Percentiles rank a stretch among this genome's conserved stretches.
phyloP scores from a whole-genome alignment of 31 red algal genomes.

The Asparagopsis taxiformis region DNA sequence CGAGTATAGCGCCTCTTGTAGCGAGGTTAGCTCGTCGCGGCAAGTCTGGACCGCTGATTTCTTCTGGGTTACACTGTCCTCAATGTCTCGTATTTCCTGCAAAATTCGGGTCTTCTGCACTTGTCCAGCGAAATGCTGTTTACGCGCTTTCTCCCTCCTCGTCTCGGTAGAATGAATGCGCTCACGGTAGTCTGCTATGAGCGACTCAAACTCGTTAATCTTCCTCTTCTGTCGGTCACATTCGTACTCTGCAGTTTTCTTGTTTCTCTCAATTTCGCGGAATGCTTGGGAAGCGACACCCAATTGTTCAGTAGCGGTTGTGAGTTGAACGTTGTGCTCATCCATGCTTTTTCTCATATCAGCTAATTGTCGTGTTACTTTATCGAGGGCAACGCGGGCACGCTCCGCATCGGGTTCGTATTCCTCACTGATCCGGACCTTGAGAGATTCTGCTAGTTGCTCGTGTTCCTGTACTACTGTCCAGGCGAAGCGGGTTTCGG shows the following conservation, averaged over 20 bases:
- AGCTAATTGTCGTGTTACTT: constrained; percentile 1
- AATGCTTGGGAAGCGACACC: background rate
- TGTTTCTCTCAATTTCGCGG: constrained; percentile 1
- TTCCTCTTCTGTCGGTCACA: constrained; percentile 21
- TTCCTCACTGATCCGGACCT: background rate
- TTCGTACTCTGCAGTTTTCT: constrained; percentile 5
- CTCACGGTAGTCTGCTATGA: constrained; percentile 6
- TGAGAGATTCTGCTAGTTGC: background rate
- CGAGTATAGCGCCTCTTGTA: constrained; percentile 21
- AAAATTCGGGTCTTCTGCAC: constrained; percentile 60
- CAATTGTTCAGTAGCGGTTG: constrained; percentile 6
- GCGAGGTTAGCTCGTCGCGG: background rate
- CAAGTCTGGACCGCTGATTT: background rate
- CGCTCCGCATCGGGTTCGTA: constrained; percentile 10
- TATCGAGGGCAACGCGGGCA: background rate
- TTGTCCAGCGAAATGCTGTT: constrained; percentile 61
- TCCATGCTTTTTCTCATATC: background rate
- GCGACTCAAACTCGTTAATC: constrained; percentile 26
- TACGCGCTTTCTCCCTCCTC: constrained; percentile 47
- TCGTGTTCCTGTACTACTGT: constrained; percentile 32
- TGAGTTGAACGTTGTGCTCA: background rate
- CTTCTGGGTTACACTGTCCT: constrained; percentile 9
- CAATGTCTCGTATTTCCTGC: constrained; percentile 21
- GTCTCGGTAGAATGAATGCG: constrained; percentile 15
- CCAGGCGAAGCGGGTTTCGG: constrained; percentile 68